A percentile compares a stretch with the other conserved stretches of the same genome.
Evolutionary conservation across 192 early-diverging fungal species (phyloP).

Genomic region (Backusella tarrabulga): DNA sequence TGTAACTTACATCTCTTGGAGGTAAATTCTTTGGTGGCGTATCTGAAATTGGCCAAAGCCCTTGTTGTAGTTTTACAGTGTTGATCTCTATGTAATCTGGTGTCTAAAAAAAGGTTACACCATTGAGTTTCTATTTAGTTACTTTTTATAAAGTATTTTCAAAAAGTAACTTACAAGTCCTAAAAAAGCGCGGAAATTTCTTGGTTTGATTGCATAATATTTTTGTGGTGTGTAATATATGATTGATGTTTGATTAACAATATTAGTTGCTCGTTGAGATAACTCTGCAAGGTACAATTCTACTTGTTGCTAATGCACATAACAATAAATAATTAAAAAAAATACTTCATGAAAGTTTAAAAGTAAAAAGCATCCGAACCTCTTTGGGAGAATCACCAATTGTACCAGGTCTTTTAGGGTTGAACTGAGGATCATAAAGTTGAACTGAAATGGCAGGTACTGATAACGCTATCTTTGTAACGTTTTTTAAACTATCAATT

Average conservation of each 20-base stretch:
- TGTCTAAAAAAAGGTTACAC: not conserved
- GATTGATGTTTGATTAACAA: not conserved
- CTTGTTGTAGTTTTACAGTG: not conserved
- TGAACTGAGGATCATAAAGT: constrained; percentile 19
- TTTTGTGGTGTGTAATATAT: not conserved
- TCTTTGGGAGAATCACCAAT: not conserved
- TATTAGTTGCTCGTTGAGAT: too few relatives aligned
- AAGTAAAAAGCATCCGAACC: not conserved
- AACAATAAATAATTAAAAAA: too few relatives aligned
- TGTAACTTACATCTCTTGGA: not conserved
- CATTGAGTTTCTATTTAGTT: not conserved
- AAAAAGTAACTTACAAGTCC: not conserved
- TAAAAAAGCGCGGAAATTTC: not conserved
- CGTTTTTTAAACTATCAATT: constrained; percentile 5
- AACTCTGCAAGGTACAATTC: too few relatives aligned
- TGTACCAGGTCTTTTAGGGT: not conserved
- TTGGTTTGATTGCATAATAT: not conserved
- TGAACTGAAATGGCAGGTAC: constrained; percentile 4
- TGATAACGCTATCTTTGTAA: not conserved
- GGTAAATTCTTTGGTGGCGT: not conserved
- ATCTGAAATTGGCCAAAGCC: not conserved
- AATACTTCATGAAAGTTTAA: too few relatives aligned
- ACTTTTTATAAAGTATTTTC: not conserved
- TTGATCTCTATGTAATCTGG: not conserved
- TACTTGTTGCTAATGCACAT: too few relatives aligned